Base-by-base conservation (phyloP, 1,139 yeast species). In the Candida sanyaensis region DNA sequence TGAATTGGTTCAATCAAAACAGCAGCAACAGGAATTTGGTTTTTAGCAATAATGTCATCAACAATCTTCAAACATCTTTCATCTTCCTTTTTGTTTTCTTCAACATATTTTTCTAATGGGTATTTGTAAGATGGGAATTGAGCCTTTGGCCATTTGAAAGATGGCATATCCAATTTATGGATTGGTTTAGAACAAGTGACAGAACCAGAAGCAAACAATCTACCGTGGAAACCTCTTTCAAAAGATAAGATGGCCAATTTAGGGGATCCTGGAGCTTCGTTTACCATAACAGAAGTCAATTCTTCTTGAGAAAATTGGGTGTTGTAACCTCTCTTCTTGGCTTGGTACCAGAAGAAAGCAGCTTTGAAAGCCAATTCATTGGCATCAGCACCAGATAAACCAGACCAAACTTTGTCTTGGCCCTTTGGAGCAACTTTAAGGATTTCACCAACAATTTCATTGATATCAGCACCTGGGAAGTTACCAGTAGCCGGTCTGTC, bases 81-180 rank as follows among this genome's bases (percentile, higher is more conserved):
- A 66, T 87, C 95, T 68, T 87, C 93, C 42, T 70, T 68, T 45
- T 69, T 69, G 73, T 87, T 87, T 57, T 66, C 81, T 41, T 71
- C 81, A 43, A 60, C 78, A 62, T 81, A 63, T 51, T 76, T 71
- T 49, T 78, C 86, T 57, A 86, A 76, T 50, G 95, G 96, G 65
- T 88, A 88, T 68, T 83, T 73, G 69, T 86, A 82, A 42, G 78
- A 62, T 50, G 96, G 96, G 75, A 84, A 88, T 56, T 86, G 83
- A 41, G 95, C 93, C 67, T 84, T 86, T 62, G 96, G 96, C 96
- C 96, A 87, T 58, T 86, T 80, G 73, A 87, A 87, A 12, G 91
- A 80, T 51, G 96, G 96, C 66, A 87, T 81, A 63, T 87, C 96
- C 66, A 87, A 78, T 73, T 87, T 87, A 75, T 88, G 95, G 57